These are phyloP conservation scores for Astrothelium subdiscretum DNA, from an alignment of 495 filamentous ascomycete genomes.

Conservation along the genomic window DNA sequence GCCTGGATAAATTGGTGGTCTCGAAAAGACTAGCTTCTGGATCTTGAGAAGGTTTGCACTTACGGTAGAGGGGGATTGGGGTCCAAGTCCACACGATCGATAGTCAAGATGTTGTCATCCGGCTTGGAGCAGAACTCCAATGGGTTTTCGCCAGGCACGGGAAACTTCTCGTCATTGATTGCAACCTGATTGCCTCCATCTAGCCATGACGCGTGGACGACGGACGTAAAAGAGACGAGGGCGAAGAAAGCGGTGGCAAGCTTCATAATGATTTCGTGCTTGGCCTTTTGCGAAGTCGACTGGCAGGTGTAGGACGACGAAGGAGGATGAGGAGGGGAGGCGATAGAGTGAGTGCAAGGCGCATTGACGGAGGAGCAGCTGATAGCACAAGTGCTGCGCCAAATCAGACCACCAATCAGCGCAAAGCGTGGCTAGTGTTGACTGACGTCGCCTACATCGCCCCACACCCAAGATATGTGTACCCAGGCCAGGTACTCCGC, in stretches of 20 bases:
- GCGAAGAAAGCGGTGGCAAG: constrained; percentile 14
- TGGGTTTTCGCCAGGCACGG: constrained; percentile 64
- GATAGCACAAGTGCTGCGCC: background rate
- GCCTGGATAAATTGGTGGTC: constrained; percentile 1
- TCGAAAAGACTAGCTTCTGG: background rate
- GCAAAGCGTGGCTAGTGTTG: background rate
- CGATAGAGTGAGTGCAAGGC: background rate
- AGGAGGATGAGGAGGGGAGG: background rate
- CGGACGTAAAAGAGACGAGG: constrained; percentile 19
- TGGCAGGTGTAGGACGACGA: background rate
- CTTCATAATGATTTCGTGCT: constrained; percentile 18
- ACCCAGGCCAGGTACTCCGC: no score
- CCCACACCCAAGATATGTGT: no score
- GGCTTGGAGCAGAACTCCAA: constrained; percentile 61
- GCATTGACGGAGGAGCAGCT: background rate
- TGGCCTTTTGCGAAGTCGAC: background rate
- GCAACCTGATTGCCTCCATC: constrained; percentile 12
- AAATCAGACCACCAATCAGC: background rate
- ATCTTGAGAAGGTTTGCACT: constrained; percentile 27
- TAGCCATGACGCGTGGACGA: constrained; percentile 17
- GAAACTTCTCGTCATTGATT: constrained; percentile 20
- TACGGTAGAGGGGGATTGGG: constrained; percentile 88
- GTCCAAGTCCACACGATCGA: constrained; percentile 64
- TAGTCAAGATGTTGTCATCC: constrained; percentile 49
- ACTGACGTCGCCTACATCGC: background rate